phyloP scores from a whole-genome alignment of 2,329 filamentous ascomycete genomes.

The Botrytis elliptica region DNA sequence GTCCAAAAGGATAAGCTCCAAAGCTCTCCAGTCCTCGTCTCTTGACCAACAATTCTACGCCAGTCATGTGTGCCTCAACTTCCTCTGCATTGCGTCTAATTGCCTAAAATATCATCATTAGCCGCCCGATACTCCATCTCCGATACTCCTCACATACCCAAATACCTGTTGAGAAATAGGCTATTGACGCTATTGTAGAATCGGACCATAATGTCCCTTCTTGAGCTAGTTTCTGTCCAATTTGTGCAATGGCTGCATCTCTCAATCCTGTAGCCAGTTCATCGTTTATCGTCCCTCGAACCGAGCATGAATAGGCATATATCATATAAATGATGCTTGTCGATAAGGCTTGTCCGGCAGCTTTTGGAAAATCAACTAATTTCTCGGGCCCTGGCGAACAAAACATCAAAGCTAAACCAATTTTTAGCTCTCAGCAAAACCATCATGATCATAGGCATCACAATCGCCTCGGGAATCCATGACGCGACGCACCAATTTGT shows the following conservation, averaged over 20 bases:
- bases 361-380: too few species aligned
- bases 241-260: neutral
- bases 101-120: neutral
- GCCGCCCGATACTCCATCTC: neutral
- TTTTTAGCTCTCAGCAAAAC: neutral
- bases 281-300: neutral
- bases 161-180: neutral
- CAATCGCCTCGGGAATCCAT: neutral
- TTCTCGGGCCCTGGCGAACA: neutral
- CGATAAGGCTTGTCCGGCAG: neutral
- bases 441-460: too few species aligned
- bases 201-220: neutral
- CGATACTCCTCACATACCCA: neutral
- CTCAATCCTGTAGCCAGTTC: neutral
- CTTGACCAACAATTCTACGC: neutral
- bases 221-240: neutral
- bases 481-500: neutral
- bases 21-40: neutral
- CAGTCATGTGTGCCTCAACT: neutral
- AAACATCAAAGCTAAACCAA: neutral
- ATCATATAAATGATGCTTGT: neutral
- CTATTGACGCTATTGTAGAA: neutral
- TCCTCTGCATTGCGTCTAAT: neutral
- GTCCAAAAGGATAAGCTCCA: neutral
- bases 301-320: neutral